Percentiles rank a stretch among this genome's conserved stretches.
Conservation (phyloP, 2,329 filamentous ascomycete species). For the Aureobasidium sp. region DNA sequence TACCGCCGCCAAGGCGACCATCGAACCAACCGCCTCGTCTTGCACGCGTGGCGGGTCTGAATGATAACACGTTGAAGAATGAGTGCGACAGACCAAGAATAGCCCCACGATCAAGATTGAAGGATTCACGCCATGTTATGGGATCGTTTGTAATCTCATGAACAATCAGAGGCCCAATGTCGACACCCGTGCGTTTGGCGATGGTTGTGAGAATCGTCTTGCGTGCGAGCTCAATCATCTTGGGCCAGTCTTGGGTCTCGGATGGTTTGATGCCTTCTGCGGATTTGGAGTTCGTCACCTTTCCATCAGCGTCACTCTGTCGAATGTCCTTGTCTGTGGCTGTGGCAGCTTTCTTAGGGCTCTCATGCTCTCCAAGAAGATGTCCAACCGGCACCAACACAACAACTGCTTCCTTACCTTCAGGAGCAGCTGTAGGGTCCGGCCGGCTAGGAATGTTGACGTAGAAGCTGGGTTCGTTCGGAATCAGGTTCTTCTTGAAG, state of each 20-base stretch:
- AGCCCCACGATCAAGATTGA: slow-evolving; percentile 67
- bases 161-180: slow-evolving; percentile 41
- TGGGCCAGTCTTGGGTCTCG: slow-evolving; percentile 50
- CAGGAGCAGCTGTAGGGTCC: slow-evolving; percentile 58
- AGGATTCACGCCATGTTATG: slow-evolving; percentile 52
- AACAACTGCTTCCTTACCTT: slow-evolving; percentile 55
- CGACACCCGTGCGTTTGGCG: slow-evolving; percentile 49
- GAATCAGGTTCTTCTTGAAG: slow-evolving; percentile 60
- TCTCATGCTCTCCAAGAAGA: slow-evolving; percentile 39
- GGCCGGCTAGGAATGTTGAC: slow-evolving; percentile 66
- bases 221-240: slow-evolving; percentile 51
- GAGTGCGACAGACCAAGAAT: slow-evolving; percentile 64
- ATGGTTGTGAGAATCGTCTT: slow-evolving; percentile 54
- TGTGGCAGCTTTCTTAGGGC: slow-evolving; percentile 16
- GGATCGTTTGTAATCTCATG: slow-evolving; percentile 61
- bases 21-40: slow-evolving; percentile 33
- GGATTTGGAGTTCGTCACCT: slow-evolving; percentile 20
- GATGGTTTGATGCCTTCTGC: slow-evolving; percentile 31
- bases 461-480: slow-evolving; percentile 63
- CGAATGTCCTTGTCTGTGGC: not conserved
- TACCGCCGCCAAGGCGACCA: slow-evolving; percentile 17
- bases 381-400: slow-evolving; percentile 67
- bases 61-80: slow-evolving; percentile 64
- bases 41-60: slow-evolving; percentile 54
- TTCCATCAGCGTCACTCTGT: slow-evolving; percentile 10